Conservation (phyloP, 768 basidiomycete genomes). For the Paxillus involutus region DNA sequence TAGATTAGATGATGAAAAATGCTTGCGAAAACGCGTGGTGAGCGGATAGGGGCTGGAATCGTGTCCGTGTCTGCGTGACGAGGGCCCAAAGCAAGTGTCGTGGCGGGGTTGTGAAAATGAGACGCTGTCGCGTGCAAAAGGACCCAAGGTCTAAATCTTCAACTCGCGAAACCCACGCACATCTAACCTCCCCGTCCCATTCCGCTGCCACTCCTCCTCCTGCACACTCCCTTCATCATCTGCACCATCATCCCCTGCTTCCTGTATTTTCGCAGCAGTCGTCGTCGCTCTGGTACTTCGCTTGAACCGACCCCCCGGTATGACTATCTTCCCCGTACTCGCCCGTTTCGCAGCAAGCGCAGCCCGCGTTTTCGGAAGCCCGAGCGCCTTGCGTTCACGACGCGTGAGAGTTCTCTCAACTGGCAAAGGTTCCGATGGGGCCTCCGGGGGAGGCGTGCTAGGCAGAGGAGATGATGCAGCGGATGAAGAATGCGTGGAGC, state of each 20-base stretch:
- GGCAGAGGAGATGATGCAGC: conserved; percentile 36
- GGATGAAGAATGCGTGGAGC: conserved; percentile 31
- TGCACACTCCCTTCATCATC: conserved; percentile 34
- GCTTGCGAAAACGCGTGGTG: conserved; percentile 5
- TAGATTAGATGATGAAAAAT: conserved; percentile 29
- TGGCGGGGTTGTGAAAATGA: conserved; percentile 5
- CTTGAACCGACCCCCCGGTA: conserved; percentile 60
- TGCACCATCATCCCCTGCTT: conserved; percentile 21
- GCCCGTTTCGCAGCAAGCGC: conserved; percentile 28
- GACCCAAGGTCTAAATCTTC: conserved; percentile 48
- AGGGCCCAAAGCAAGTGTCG: conserved; percentile 4
- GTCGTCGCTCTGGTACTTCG: conserved; percentile 22
- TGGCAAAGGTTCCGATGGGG: conserved; percentile 10
- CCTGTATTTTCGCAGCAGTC: conserved; percentile 16
- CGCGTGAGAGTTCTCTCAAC: conserved; percentile 51
- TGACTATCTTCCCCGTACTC: conserved; percentile 55
- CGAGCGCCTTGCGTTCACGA: conserved; percentile 67
- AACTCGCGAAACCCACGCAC: conserved; percentile 78
- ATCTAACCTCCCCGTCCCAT: conserved; percentile 71
- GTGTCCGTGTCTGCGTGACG: conserved; percentile 9
- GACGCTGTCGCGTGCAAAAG: not conserved
- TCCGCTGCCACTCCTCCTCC: conserved; percentile 57
- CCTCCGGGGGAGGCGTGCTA: conserved; percentile 32
- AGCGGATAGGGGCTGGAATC: conserved; percentile 2
- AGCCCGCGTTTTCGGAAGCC: conserved; percentile 56